Base-by-base conservation (phyloP, 1,139 yeast genomes). In the Pichia sp. region DNA sequence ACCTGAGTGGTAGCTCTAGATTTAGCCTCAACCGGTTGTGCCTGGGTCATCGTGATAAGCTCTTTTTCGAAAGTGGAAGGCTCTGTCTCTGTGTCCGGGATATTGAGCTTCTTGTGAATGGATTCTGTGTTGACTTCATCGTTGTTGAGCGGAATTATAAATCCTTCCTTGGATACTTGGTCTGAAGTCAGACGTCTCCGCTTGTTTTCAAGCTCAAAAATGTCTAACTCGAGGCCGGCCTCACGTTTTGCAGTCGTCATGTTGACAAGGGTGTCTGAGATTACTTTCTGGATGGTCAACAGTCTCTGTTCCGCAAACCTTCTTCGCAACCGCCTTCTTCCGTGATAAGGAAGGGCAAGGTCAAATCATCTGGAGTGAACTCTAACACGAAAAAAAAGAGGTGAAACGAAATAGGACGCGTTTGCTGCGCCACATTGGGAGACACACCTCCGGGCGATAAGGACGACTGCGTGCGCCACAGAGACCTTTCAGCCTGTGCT, bases 11-110 rank as follows among this genome's bases (percentile, higher is more conserved):
- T 31, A 1, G 49, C 16, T n/a, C 51, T 45, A 2, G 45, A 34
- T 13, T 50, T 43, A 15, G 54, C 70, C 56, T 61, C 72, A 26
- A 52, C 58, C 8, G 58, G 56, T 45, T 62, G 60, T 4, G 67
- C 67, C 6, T 63, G 57, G 15, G 84, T 80, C 88, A 87, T 84
- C 11, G 75, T 72, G 19, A 81, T 68, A 57, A 87, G 73, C 62
- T 86, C 89, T 60, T 79, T 73, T 66, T 86, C 93, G 65, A 87
- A 87, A 36, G 75, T 75, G 15, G 90, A 80, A 2, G 84, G 82
- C 60, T 78, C 84, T 50, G 56, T 59, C 8, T 68, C 70, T 1
- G 58, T 50, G 47, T 65, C 67, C 4, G 58, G 51, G 60, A 76
- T 43, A 57, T 64, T 50, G 19, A 69, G 57, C 54, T 67, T 67